Evolutionary conservation across 179 eudicot species (phyloP), one percentile per base, ranked within the genome.

Genomic region (Beta corolliflora): DNA sequence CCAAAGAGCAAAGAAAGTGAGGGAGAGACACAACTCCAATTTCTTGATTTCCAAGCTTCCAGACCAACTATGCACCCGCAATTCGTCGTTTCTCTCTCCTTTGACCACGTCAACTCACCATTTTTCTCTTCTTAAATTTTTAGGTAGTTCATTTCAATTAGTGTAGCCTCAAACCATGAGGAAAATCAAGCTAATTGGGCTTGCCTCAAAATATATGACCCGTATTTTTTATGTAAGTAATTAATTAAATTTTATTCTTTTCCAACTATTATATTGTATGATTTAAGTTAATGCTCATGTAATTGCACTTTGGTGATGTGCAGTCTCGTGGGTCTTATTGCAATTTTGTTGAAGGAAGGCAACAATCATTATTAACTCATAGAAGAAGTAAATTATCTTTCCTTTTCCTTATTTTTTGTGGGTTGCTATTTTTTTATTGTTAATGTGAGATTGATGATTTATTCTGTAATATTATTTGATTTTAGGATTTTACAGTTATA

Each of bases 401-500:
- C 29, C 64, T 63, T 75, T n/a, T 36, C 12, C 36, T 4, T 50
- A 5, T 54, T 36, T 5, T 46, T 36, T 70, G 0, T 63, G 41
- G 2, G n/a, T 48, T 48, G 29, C 29, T 15, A 23, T 11, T 21
- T 50, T 19, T 29, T 53, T 16, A 31, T 36, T 31, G n/a, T 45
- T 44, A 44, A 4, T 50, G 15, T 0, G 36, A 14, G 50, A 56
- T 56, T n/a, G 54, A 64, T 53, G 77, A 81, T 56, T 36, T 36
- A 71, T 75, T 78, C 13, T 54, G 50, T 41, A 50, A 73, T 78
- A 36, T 55, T 77, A 68, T 16, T 76, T 65, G 76, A 5, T 70
- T 69, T 70, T 88, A 92, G 97, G 79, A 79, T 85, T 89, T 45
- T 80, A 81, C 77, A 81, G 68, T 81, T 76, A 66, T 88, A 80